Base-by-base conservation (phyloP, 139 green algal species). In the Chlamydomonas sphaeroides region DNA sequence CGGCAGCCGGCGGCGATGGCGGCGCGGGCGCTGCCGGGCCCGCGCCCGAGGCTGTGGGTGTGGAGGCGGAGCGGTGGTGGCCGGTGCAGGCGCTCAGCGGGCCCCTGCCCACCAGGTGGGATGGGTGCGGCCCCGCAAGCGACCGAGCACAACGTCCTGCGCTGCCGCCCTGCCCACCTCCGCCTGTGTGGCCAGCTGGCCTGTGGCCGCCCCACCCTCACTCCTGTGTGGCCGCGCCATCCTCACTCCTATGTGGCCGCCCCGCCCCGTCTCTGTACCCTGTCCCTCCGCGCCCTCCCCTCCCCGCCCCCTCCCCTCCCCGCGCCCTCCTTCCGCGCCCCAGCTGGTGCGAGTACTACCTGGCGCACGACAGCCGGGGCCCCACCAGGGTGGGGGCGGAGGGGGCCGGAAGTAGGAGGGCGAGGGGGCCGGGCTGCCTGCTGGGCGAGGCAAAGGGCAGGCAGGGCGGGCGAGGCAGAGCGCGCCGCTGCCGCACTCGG, bases 261-360 rank as follows among this genome's bases (percentile, higher is more conserved):
- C n/a, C 45, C 45, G 10, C 45, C 45, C 10, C 14, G 14, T 14
- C 11, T 53, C 45, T 14, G 14, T 53, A 14, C 11, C 45, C 45
- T 53, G 45, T 14, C 11, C 11, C 10, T 21, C 45, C 45, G 17
- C 3, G 28, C 8, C n/a, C 62, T 20, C 32, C 10, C 32, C 32
- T 38, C n/a, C 6, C 62, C 33, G 30, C 8, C 17, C 18, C 8
- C 35, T n/a, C 25, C n/a, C 45, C n/a, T n/a, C 39, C 66, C 38
- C 23, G 21, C 45, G 17, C 30, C 39, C 30, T 30, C 10, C 68
- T 17, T 39, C 30, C 68, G 5, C 17, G 26, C 32, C 20, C 7
- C 75, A 83, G 76, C 26, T 83, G 76, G 76, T 83, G 76, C 42
- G 62, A 72, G n/a, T 83, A 74, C 45, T 73, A 83, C 76, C 63